Percentiles rank a stretch among this genome's conserved stretches.
Evolutionary conservation across 2,329 filamentous ascomycete genomes (phyloP).

Genomic region (Annulohypoxylon truncatum): DNA sequence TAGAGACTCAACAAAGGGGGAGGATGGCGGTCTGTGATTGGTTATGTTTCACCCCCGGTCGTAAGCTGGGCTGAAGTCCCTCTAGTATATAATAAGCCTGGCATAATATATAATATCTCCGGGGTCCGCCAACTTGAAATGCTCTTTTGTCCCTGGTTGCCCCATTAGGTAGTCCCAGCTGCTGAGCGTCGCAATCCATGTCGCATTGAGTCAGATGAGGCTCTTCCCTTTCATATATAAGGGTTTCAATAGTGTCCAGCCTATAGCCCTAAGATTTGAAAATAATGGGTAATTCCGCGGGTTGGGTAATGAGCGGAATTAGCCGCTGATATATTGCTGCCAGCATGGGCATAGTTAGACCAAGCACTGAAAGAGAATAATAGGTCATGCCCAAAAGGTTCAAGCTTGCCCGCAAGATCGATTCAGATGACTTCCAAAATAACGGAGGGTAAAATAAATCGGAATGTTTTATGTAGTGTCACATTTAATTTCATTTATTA

Average conservation of each 20-base stretch:
- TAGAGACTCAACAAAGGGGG: background rate
- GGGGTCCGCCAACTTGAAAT: background rate
- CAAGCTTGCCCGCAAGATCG: background rate
- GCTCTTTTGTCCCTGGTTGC: slow-evolving; percentile 1
- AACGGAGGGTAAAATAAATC: background rate
- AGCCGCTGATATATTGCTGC: background rate
- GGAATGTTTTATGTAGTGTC: background rate
- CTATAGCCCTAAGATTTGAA: background rate
- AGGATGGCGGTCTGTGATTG: slow-evolving; percentile 18
- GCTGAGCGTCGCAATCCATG: background rate
- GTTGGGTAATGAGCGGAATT: background rate
- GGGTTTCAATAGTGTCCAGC: background rate
- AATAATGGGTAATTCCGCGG: background rate
- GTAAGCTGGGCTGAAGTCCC: slow-evolving; percentile 1
- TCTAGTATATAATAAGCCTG: background rate
- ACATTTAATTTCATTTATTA: no score
- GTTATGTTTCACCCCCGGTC: background rate
- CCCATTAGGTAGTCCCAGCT: background rate
- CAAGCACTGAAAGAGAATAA: background rate
- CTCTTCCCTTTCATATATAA: background rate
- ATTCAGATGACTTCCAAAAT: background rate
- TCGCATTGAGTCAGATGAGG: background rate
- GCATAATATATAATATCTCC: background rate
- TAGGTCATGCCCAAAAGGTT: background rate
- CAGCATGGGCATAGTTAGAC: background rate